These are phyloP conservation scores for Gigaspora rosea DNA, from an alignment of 192 early-diverging fungal species.

Conservation along the genomic window DNA sequence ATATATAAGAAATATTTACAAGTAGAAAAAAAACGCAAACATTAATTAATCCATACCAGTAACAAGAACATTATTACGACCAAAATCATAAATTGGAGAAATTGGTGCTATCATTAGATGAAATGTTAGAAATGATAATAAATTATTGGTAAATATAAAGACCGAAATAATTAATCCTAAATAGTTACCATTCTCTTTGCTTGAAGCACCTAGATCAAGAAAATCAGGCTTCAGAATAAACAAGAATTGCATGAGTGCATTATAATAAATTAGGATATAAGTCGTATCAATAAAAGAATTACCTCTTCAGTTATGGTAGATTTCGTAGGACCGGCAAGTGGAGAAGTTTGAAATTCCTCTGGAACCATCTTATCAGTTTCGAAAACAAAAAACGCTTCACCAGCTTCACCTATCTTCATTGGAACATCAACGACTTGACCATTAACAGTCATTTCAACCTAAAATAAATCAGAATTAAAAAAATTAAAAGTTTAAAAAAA, in stretches of 20 bases:
- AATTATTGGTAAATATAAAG: too few species aligned
- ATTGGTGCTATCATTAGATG: too few species aligned
- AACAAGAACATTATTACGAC: too few species aligned
- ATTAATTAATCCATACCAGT: too few species aligned
- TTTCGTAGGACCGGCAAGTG: slow-evolving; percentile 64
- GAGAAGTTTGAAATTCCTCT: slow-evolving; percentile 91
- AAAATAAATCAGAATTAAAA: slow-evolving; percentile 8
- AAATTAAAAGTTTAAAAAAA: background rate
- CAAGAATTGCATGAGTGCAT: background rate
- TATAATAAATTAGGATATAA: background rate
- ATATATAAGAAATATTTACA: too few species aligned
- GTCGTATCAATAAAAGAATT: slow-evolving; percentile 1
- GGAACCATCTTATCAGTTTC: slow-evolving; percentile 90
- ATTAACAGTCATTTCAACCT: slow-evolving; percentile 88
- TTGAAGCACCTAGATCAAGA: slow-evolving; percentile 13
- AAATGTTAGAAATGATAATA: too few species aligned
- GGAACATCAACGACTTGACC: slow-evolving; percentile 69
- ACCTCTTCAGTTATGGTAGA: slow-evolving; percentile 36
- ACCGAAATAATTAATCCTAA: too few species aligned
- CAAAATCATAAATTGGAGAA: too few species aligned
- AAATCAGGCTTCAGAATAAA: slow-evolving; percentile 24
- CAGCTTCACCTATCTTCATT: slow-evolving; percentile 98
- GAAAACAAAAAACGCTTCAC: slow-evolving; percentile 97
- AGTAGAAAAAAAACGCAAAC: too few species aligned
- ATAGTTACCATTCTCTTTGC: background rate